Evolutionary conservation across 495 filamentous ascomycete genomes (phyloP).

Genomic region (Oidiodendron maius): DNA sequence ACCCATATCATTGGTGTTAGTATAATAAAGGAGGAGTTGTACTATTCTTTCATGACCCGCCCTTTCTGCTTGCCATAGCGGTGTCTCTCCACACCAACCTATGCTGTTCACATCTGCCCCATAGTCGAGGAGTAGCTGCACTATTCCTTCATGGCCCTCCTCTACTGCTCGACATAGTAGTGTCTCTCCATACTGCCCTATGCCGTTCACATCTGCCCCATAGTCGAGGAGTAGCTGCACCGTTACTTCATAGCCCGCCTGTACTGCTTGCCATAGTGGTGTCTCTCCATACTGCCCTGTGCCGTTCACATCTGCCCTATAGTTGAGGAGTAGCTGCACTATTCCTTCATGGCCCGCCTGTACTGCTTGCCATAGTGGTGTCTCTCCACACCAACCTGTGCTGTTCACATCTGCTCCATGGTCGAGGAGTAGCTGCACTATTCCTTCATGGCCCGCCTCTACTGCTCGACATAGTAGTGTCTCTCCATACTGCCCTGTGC

Average conservation of each 20-base stretch:
- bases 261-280: constrained; percentile 7
- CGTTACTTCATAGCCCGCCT: constrained; percentile 11
- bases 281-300: neutral
- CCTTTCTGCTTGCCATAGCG: neutral
- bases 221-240: constrained; percentile 32
- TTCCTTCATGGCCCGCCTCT: neutral
- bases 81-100: neutral
- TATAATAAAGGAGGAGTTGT: neutral
- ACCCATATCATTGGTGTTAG: neutral
- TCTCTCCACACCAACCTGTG: neutral
- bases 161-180: constrained; percentile 6
- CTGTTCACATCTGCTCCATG: constrained; percentile 5
- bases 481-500: neutral
- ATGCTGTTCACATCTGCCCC: constrained; percentile 1
- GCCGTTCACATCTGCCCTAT: neutral
- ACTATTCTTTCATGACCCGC: constrained; percentile 1
- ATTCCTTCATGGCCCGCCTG: neutral
- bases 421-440: constrained; percentile 8
- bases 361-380: neutral
- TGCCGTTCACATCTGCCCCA: constrained; percentile 34
- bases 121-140: constrained; percentile 11
- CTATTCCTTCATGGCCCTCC: constrained; percentile 14
- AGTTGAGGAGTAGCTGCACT: neutral
- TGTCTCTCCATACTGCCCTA: neutral
- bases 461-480: neutral